phyloP scores from a whole-genome alignment of 2,329 filamentous ascomycete genomes.

The Colletotrichum magnum region DNA sequence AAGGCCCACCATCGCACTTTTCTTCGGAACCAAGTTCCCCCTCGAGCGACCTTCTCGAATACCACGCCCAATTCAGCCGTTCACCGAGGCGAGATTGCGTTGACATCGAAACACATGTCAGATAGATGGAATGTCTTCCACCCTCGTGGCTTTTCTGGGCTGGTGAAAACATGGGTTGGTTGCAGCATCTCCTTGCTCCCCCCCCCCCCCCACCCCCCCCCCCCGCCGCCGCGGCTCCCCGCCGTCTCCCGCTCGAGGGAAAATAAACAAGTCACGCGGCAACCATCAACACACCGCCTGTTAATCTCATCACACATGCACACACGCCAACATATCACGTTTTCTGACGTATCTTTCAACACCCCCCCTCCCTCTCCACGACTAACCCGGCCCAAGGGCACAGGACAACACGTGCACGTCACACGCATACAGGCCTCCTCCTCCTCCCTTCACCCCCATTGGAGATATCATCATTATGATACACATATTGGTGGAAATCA shows the following conservation, averaged over 20 bases:
- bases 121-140: neutral
- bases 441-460: neutral
- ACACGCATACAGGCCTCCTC: too few relatives aligned
- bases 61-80: conserved; percentile 17
- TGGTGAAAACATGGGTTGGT: neutral
- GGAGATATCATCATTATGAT: too few relatives aligned
- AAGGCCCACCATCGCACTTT: neutral
- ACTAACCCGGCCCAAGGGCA: neutral
- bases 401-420: conserved; percentile 2
- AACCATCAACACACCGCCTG: conserved; percentile 4
- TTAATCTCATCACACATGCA: neutral
- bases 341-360: too few relatives aligned
- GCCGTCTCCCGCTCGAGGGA: too few relatives aligned
- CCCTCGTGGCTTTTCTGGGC: neutral
- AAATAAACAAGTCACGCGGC: neutral
- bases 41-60: conserved; percentile 17
- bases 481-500: conserved; percentile 26
- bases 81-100: conserved; percentile 1
- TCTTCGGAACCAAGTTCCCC: neutral
- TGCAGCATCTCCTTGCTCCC: too few relatives aligned
- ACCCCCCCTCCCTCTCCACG: too few relatives aligned
- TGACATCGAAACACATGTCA: neutral
- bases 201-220: too few relatives aligned
- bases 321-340: too few relatives aligned
- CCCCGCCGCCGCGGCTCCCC: too few relatives aligned